Evolutionary conservation across 805 yeast species (phyloP).

Genomic region (Starmerella etchellsii): DNA sequence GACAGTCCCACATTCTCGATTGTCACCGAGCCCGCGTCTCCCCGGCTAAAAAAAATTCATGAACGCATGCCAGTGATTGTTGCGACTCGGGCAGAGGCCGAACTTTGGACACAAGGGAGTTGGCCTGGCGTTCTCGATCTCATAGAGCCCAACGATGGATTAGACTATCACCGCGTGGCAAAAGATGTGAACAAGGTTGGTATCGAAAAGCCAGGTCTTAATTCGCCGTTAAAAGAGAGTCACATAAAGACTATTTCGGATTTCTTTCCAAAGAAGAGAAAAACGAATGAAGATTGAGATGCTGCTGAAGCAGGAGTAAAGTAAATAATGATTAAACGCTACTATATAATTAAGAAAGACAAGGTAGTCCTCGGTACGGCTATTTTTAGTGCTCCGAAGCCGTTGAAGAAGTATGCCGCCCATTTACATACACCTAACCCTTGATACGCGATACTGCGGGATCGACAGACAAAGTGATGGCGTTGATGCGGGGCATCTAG

Average conservation of each 20-base stretch:
- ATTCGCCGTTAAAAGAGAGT: constrained; percentile 22
- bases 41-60: constrained; percentile 54
- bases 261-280: not conserved
- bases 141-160: constrained; percentile 31
- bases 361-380: too few species aligned
- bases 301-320: too few species aligned
- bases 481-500: too few species aligned
- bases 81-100: constrained; percentile 35
- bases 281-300: not conserved
- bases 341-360: too few species aligned
- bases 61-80: constrained; percentile 65
- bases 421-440: too few species aligned
- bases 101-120: constrained; percentile 37
- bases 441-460: too few species aligned
- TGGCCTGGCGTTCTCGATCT: constrained; percentile 47
- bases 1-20: constrained; percentile 42
- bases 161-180: constrained; percentile 45
- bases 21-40: constrained; percentile 58
- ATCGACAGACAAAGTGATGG: too few species aligned
- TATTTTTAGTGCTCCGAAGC: too few species aligned
- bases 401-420: too few species aligned
- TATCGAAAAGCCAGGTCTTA: constrained; percentile 35
- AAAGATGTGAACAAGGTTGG: constrained; percentile 51
- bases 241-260: not conserved
- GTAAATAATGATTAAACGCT: too few species aligned